Base-by-base conservation (phyloP, 2,329 filamentous ascomycete species). In the Xylariaceae sp. region DNA sequence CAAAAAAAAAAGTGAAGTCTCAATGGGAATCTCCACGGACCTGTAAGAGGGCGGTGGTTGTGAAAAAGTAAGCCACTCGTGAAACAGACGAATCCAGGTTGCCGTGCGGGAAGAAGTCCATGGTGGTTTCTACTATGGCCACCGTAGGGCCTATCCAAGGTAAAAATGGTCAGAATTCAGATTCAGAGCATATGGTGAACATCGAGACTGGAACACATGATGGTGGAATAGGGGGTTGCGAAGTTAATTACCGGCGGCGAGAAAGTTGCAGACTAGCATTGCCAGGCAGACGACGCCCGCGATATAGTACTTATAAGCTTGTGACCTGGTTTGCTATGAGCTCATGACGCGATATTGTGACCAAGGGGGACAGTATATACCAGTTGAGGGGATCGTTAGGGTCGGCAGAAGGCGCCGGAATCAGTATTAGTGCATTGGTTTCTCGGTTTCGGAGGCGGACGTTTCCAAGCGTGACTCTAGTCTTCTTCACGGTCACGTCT, bases 231-330 rank as follows among this genome's bases (percentile, higher is more conserved):
- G n/a, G n/a, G n/a, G n/a, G n/a, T n/a, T n/a, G n/a, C n/a, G n/a
- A n/a, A n/a, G n/a, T n/a, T n/a, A n/a, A n/a, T 39, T 47, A 55
- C 65, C 74, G n/a, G 71, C 74, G 0, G 73, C 71, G 4, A 77
- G 57, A 46, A 76, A 76, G 54, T 76, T 77, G 57, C 66, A 73
- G 55, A 76, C 65, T 44, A 74, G 62, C 61, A 77, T 75, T 36
- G 73, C 71, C 3, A 69, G 44, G 51, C 69, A 75, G 23, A 75
- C 64, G 11, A 74, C 56, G 33, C 59, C 51, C 7, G 71, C 70
- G 26, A 70, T 69, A 52, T 73, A 76, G 44, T 66, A 63, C 35
- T 73, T 70, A 47, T 68, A 71, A 48, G 61, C 57, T 57, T 64
- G 59, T 17, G 64, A 59, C 68, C 65, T 69, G 23, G 7, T 21